Evolutionary conservation across 2,329 filamentous ascomycete species (phyloP), one percentile per base, ranked within the genome.

Genomic region (Grosmannia penicillata): DNA sequence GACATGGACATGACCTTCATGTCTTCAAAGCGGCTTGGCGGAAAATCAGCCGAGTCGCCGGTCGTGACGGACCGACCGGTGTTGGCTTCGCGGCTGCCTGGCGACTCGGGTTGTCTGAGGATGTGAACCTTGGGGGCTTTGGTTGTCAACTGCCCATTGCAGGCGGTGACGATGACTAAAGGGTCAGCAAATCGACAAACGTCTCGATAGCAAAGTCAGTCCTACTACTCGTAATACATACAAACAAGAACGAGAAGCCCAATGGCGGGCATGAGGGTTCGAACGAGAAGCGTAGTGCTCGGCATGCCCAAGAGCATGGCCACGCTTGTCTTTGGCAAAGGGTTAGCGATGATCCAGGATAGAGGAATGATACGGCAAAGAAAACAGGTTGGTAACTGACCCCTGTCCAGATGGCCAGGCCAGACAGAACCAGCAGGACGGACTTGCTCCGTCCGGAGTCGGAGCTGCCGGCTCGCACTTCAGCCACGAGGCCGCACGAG

Each of bases 321-420:
- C 8, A 65, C 58, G 47, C 71, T 75, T 42, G 61, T 59, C 68
- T 73, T n/a, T n/a, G n/a, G n/a, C n/a, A 43, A 11, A 19, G 13
- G 10, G 27, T 29, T 29, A 29, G 27, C 10, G 27, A 29, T 11
- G 27, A n/a, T 11, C n/a, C 6, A 29, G 13, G 25, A 35, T 44
- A 42, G 18, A 40, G 19, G 14, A 21, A 8, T 11, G 18, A 22
- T 5, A 21, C 13, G 31, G 7, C 13, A n/a, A 11, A 22, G 19
- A 11, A 13, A 8, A 15, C 3, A 5, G n/a, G 21, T 11, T n/a
- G 8, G 21, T 18, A 22, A 65, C 68, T 52, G 49, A 72, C 68
- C 47, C 56, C 67, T 37, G 63, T 68, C 71, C 71, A 75, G 24
- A 70, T 49, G n/a, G 56, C 59, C 40, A 72, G 52, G 13, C 60